Evolutionary conservation across 305 asterid genomes (phyloP).

Genomic region (Fraxinus latifolia): DNA sequence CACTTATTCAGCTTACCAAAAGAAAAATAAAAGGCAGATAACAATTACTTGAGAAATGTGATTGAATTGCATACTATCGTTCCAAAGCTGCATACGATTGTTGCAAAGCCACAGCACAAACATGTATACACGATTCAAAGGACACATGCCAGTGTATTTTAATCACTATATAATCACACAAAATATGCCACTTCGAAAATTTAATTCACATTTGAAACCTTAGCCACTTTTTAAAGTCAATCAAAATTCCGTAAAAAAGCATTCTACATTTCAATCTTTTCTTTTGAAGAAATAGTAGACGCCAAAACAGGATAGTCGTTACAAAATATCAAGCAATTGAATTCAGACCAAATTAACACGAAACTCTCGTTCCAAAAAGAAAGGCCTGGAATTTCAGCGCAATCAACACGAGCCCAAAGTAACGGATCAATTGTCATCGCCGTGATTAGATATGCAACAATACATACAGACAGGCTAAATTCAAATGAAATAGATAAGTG

Average conservation of each 20-base stretch:
- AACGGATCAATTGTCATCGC: neutral
- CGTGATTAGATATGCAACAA: neutral
- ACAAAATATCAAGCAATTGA: neutral
- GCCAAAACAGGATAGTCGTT: neutral
- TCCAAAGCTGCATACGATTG: neutral
- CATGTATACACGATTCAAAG: neutral
- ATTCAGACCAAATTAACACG: too few species aligned
- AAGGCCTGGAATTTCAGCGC: neutral
- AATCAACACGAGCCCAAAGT: neutral
- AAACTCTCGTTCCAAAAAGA: neutral
- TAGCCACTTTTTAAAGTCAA: too few species aligned
- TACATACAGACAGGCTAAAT: neutral
- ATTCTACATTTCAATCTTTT: neutral
- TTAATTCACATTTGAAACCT: too few species aligned
- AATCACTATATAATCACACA: neutral
- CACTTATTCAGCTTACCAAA: neutral
- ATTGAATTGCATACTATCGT: neutral
- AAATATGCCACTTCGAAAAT: neutral
- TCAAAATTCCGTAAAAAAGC: neutral
- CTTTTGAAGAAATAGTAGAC: neutral
- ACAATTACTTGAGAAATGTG: neutral
- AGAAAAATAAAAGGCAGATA: neutral
- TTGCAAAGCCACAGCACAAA: neutral
- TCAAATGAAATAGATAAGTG: neutral
- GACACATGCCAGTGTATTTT: neutral